A percentile compares a stretch with the other conserved stretches of the same genome.
phyloP scores from a whole-genome alignment of 2,329 filamentous ascomycete species.

The Cylindrodendrum hubeiense region DNA sequence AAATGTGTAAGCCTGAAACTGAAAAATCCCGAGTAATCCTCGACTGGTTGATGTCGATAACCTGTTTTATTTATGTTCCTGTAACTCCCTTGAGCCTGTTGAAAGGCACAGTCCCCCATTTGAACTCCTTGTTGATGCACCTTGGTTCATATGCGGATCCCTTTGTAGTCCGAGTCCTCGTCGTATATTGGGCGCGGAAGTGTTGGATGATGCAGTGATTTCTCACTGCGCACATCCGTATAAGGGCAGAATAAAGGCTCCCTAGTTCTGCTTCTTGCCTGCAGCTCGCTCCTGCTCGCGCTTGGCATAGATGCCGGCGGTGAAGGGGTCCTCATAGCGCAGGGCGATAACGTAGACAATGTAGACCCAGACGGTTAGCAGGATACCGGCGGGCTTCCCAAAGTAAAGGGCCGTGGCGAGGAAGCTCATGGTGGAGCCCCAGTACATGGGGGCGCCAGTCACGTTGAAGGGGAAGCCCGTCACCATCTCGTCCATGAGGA shows the following conservation, averaged over 20 bases:
- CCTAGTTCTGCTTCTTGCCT: constrained; percentile 66
- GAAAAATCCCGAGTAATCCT: constrained; percentile 25
- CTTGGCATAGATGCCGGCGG: constrained; percentile 91
- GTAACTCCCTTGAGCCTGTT: constrained; percentile 44
- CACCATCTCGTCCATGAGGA: constrained; percentile 95
- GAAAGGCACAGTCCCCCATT: constrained; percentile 41
- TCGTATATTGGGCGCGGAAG: constrained; percentile 1
- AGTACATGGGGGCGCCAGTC: constrained; percentile 94
- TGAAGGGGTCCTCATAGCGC: constrained; percentile 94
- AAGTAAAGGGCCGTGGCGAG: constrained; percentile 86
- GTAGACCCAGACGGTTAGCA: constrained; percentile 81
- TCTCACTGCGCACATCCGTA: constrained; percentile 25
- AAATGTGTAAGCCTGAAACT: constrained; percentile 30
- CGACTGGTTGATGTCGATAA: constrained; percentile 35
- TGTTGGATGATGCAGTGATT: constrained; percentile 3
- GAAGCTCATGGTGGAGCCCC: constrained; percentile 93
- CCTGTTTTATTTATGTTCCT: constrained; percentile 31
- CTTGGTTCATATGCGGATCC: constrained; percentile 25
- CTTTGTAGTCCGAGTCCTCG: neutral
- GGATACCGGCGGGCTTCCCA: constrained; percentile 87
- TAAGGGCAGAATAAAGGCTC: constrained; percentile 3
- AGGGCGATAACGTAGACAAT: constrained; percentile 85
- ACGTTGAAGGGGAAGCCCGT: constrained; percentile 97
- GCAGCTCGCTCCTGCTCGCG: constrained; percentile 71
- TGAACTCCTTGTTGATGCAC: constrained; percentile 32